Percentiles rank a stretch among this genome's conserved stretches.
These are phyloP conservation scores for Pontederia paniculata DNA, from an alignment of 176 grass and related monocot species.

Conservation along the genomic window DNA sequence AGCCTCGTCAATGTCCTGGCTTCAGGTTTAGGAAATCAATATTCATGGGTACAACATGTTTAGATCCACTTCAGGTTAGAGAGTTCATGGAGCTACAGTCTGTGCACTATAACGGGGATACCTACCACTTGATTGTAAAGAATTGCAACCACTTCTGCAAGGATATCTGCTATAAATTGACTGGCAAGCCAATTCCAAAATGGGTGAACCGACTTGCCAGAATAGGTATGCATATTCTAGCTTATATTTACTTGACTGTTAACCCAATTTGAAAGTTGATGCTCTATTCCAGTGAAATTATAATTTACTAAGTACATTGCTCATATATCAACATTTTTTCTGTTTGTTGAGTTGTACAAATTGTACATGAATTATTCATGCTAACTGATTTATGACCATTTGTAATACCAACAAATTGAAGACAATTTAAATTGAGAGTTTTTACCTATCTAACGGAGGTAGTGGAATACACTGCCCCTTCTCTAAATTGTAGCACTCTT, in stretches of 20 bases:
- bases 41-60: constrained; percentile 69
- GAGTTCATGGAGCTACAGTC: constrained; percentile 93
- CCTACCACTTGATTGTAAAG: constrained; percentile 88
- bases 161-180: constrained; percentile 88
- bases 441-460: no score
- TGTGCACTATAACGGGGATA: constrained; percentile 76
- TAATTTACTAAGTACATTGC: no score
- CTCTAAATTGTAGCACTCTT: no score
- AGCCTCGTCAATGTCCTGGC: constrained; percentile 84
- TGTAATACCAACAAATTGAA: no score
- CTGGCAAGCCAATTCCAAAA: constrained; percentile 69
- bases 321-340: no score
- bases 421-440: no score
- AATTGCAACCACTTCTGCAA: constrained; percentile 99
- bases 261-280: no score
- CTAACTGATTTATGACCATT: no score
- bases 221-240: constrained; percentile 89
- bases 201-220: constrained; percentile 92
- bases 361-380: no score
- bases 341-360: no score
- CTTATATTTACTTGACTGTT: background rate
- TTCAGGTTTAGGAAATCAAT: constrained; percentile 94
- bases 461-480: no score
- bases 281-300: no score
- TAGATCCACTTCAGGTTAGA: constrained; percentile 79